These are phyloP conservation scores for Microascus cirrosus DNA, from an alignment of 2,329 filamentous ascomycete genomes.

Conservation along the genomic window DNA sequence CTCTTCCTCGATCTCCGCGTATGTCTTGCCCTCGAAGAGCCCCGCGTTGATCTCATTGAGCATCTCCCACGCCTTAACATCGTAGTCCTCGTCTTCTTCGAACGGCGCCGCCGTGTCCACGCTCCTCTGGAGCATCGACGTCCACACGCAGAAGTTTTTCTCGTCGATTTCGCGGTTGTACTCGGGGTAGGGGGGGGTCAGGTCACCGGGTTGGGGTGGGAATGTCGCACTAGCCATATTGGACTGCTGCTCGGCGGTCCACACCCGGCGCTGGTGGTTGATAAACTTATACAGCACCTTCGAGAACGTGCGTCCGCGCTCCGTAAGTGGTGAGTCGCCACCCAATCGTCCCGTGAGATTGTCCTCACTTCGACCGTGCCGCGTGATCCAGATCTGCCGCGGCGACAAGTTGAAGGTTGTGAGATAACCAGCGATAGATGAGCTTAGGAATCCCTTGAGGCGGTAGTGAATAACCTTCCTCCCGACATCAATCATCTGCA, in stretches of 20 bases:
- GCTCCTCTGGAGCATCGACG: constrained; percentile 86
- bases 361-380: constrained; percentile 84
- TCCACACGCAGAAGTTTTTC: constrained; percentile 97
- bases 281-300: constrained; percentile 75
- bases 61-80: constrained; percentile 97
- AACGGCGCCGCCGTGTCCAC: constrained; percentile 84
- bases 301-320: constrained; percentile 70
- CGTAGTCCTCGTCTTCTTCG: constrained; percentile 83
- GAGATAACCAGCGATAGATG: constrained; percentile 86
- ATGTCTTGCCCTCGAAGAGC: constrained; percentile 88
- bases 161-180: constrained; percentile 57
- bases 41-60: constrained; percentile 93
- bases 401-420: constrained; percentile 95
- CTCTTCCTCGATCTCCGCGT: constrained; percentile 73
- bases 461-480: constrained; percentile 87
- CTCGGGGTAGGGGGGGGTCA: constrained; percentile 90
- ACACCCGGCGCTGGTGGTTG: constrained; percentile 65
- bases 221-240: constrained; percentile 69
- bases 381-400: constrained; percentile 94
- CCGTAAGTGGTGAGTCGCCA: constrained; percentile 76
- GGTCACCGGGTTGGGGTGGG: constrained; percentile 83
- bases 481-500: constrained; percentile 87
- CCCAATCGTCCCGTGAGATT: constrained; percentile 84
- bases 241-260: constrained; percentile 72
- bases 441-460: constrained; percentile 82